phyloP scores from a whole-genome alignment of 192 early-diverging fungal genomes.

The Mortierella hygrophila region DNA sequence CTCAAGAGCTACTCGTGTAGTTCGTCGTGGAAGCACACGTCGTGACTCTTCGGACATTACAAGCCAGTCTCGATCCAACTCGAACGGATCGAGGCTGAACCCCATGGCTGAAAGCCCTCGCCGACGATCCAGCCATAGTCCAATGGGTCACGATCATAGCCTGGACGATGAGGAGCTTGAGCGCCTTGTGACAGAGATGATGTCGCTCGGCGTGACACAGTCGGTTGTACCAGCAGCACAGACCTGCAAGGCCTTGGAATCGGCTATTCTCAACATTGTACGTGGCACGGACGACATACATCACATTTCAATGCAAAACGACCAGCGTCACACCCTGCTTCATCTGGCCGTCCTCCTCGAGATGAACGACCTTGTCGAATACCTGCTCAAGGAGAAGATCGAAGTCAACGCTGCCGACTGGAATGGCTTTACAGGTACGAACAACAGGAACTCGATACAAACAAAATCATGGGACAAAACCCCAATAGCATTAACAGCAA shows the following conservation, averaged over 20 bases:
- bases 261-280: conserved; percentile 26
- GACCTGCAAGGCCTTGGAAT: conserved; percentile 30
- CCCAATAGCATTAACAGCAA: not conserved
- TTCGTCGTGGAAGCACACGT: conserved; percentile 48
- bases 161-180: conserved; percentile 48
- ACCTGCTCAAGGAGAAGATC: conserved; percentile 41
- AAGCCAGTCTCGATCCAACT: conserved; percentile 6
- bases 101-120: conserved; percentile 32
- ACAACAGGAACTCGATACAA: not conserved
- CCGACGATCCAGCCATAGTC: conserved; percentile 37
- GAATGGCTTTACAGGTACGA: conserved; percentile 54
- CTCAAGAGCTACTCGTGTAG: conserved; percentile 43
- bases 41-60: conserved; percentile 41
- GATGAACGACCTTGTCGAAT: conserved; percentile 41
- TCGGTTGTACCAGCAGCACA: conserved; percentile 27
- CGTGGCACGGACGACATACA: conserved; percentile 32
- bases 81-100: conserved; percentile 27
- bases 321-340: conserved; percentile 49
- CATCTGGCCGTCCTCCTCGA: conserved; percentile 47
- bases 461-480: not conserved
- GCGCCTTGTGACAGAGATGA: conserved; percentile 46
- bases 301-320: conserved; percentile 53
- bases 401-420: conserved; percentile 52
- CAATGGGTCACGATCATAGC: conserved; percentile 17
- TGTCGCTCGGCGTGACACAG: conserved; percentile 45